Evolutionary conservation across 257 asterid species (phyloP).

Genomic region (Salvia splendens): DNA sequence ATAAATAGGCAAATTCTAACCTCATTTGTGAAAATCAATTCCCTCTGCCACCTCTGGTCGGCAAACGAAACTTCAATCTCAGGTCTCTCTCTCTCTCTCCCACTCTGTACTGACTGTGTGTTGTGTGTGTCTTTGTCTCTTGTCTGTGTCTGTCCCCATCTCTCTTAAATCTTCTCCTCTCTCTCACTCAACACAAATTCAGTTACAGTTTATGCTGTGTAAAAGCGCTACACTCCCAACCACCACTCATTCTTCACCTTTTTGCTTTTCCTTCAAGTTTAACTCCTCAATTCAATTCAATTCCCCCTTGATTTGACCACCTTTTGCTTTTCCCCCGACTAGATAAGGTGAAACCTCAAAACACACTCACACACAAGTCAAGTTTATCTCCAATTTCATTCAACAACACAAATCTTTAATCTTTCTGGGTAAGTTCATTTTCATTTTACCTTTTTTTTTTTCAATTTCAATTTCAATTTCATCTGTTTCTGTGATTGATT

Average conservation of each 20-base stretch:
- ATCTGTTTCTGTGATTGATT: background rate
- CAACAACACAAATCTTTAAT: background rate
- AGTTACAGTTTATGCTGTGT: slow-evolving; percentile 33
- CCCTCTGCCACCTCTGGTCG: slow-evolving; percentile 47
- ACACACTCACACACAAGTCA: background rate
- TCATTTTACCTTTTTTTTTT: slow-evolving; percentile 5
- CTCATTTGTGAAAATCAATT: slow-evolving; percentile 42
- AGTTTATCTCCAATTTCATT: background rate
- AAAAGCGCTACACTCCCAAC: slow-evolving; percentile 38
- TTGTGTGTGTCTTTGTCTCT: slow-evolving; percentile 34
- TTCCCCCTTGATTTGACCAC: slow-evolving; percentile 21
- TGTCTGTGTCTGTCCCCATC: slow-evolving; percentile 34
- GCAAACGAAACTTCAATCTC: slow-evolving; percentile 39
- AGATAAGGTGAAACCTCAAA: slow-evolving; percentile 17
- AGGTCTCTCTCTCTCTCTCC: slow-evolving; percentile 34
- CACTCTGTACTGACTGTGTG: slow-evolving; percentile 19
- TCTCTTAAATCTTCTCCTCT: slow-evolving; percentile 16
- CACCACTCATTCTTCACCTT: slow-evolving; percentile 28
- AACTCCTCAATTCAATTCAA: slow-evolving; percentile 20
- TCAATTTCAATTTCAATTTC: background rate
- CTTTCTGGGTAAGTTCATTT: slow-evolving; percentile 20
- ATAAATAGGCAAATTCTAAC: slow-evolving; percentile 7
- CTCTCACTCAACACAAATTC: slow-evolving; percentile 19
- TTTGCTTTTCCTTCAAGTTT: slow-evolving; percentile 25
- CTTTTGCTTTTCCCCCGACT: slow-evolving; percentile 10